A percentile compares a stretch with the other conserved stretches of the same genome.
These are phyloP conservation scores for Smittium mucronatum DNA, from an alignment of 371 early-diverging fungal genomes.

Conservation along the genomic window DNA sequence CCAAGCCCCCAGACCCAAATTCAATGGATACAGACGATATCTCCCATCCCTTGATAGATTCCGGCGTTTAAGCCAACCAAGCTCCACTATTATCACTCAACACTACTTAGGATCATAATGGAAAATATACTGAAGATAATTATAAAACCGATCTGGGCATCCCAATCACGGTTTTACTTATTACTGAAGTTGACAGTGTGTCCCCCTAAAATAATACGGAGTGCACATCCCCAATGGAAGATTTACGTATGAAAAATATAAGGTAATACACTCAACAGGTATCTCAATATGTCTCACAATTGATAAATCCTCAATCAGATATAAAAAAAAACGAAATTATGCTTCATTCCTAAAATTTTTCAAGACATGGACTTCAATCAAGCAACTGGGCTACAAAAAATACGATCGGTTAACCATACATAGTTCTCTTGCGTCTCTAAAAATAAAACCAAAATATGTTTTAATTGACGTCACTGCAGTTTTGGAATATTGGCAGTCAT, in stretches of 20 bases:
- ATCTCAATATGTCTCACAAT: neutral
- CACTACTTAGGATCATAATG: neutral
- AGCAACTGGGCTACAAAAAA: neutral
- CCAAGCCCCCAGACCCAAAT: neutral
- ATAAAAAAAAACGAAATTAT: neutral
- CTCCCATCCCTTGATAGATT: neutral
- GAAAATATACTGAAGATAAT: neutral
- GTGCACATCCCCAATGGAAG: neutral
- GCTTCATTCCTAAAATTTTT: neutral
- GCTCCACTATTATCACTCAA: neutral
- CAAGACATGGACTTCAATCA: neutral
- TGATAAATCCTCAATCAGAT: neutral
- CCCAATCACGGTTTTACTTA: neutral
- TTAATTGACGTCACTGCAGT: constrained; percentile 7
- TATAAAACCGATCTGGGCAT: neutral
- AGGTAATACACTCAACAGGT: neutral
- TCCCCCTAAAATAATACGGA: neutral
- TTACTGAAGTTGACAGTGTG: neutral
- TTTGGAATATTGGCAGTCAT: neutral
- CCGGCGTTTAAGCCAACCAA: neutral
- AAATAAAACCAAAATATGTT: neutral
- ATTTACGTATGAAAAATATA: neutral
- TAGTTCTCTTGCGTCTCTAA: neutral
- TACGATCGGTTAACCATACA: neutral
- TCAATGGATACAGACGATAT: neutral